Base-by-base conservation (phyloP, 331 rosid genomes). In the Pyrus hybrid region DNA sequence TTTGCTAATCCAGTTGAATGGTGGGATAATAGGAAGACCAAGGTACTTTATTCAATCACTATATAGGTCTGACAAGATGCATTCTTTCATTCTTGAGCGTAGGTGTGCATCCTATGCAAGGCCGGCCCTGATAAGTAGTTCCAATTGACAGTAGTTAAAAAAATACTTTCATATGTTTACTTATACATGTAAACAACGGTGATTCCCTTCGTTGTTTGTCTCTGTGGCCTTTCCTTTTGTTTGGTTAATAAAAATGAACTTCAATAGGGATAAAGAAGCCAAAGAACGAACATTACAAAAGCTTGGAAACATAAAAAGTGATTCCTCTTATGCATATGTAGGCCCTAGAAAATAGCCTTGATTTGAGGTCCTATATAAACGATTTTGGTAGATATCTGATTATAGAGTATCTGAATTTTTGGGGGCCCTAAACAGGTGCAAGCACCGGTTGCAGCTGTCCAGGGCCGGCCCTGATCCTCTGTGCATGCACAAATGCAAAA, bases 1-100 rank as follows among this genome's bases (percentile, higher is more conserved):
- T 95, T 95, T 86, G 93, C 91, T 62, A 89, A 90, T 87, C 99
- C 97, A n/a, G 85, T 79, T 70, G 96, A 92, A 32, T 92, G 97
- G 97, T 95, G 99, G 99, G 99, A 95, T 85, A 95, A 95, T 73
- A 84, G 97, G 91, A 87, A 80, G 68, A 95, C 67, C 70, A 92
- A 95, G 97, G 97, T 95, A 83, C 30, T 7, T 33, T 25, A 23
- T 65, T 79, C 5, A 22, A 30, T 65, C 56, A 6, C 41, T 17
- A 53, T 78, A 68, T 57, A 9, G 13, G 51, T 43, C 41, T 7
- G 60, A 76, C 33, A 68, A 14, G 4, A 51, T 67, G 41, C 16
- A 54, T 72, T 56, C 47, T 20, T 61, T 14, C 29, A 28, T 41
- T 63, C 12, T 49, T 64, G 69, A 64, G 47, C 69, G 10, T 3